Percentiles rank a stretch among this genome's conserved stretches.
These are phyloP conservation scores for Fragaria nilgerrensis DNA, from an alignment of 306 rosid genomes.

Conservation along the genomic window DNA sequence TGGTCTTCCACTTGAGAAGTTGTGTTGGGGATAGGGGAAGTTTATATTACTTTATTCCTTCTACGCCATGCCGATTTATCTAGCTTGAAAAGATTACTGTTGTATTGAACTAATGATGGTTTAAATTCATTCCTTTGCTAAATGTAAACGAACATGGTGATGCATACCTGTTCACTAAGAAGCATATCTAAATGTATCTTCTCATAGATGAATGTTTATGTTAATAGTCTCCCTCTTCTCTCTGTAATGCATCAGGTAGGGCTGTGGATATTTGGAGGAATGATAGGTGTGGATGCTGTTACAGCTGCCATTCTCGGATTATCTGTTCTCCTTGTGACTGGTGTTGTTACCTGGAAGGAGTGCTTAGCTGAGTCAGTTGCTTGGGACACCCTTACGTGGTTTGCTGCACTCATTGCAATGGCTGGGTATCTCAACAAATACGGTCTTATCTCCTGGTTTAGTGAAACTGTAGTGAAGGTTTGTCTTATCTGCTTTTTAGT, in stretches of 20 bases:
- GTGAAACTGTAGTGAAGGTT: conserved; percentile 93
- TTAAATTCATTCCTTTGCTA: background rate
- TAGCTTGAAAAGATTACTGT: background rate
- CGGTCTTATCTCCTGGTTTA: conserved; percentile 98
- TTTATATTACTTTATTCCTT: background rate
- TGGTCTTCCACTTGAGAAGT: background rate
- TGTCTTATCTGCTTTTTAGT: conserved; percentile 25
- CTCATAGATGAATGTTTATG: conserved; percentile 4
- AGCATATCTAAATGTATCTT: conserved; percentile 6
- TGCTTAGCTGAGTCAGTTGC: conserved; percentile 96
- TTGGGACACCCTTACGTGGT: conserved; percentile 99
- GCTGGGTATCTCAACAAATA: conserved; percentile 99
- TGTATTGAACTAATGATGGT: background rate
- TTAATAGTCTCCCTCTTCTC: conserved; percentile 6
- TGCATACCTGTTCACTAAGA: conserved; percentile 1
- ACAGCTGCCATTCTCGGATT: conserved; percentile 94
- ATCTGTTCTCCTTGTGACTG: conserved; percentile 81
- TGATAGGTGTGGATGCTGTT: conserved; percentile 76
- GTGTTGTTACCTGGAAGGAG: conserved; percentile 99
- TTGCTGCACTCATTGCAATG: conserved; percentile 99
- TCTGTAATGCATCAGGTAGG: conserved; percentile 59
- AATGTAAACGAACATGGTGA: background rate
- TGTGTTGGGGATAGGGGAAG: background rate
- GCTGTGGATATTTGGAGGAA: conserved; percentile 93
- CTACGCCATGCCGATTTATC: background rate